Evolutionary conservation across 2,329 filamentous ascomycete species (phyloP), one percentile per base, ranked within the genome.

Genomic region (Epicoccum sorghinum): DNA sequence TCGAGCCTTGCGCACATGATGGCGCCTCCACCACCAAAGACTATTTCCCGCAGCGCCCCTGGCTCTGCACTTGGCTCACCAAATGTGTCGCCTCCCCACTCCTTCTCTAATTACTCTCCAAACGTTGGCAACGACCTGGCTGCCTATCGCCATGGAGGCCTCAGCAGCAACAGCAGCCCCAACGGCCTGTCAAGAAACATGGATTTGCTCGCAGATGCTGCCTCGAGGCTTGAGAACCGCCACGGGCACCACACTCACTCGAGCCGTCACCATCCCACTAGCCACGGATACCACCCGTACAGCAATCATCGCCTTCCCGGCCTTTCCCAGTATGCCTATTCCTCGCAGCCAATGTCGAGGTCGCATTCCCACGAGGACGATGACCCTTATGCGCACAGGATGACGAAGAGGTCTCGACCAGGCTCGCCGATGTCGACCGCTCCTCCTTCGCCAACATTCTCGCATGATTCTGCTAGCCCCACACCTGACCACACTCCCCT

Each of bases 401-500:
- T 88, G 66, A 84, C 89, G 24, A 98, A 98, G 82, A 87, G 92
- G 60, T 98, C 93, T 56, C 83, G 93, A 65, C 93, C 95, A 38
- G 95, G 93, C 74, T 97, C 93, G 32, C 95, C 93, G 47, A 91
- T 96, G 77, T 97, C 93, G 7, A 98, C 93, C 2, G 93, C 93
- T 42, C 95, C 95, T 18, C 96, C 93, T 24, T 98, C 93, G 29
- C 93, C 93, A 24, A 97, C 93, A 3, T 96, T 97, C 75, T 97
- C 93, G 2, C 92, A 97, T 77, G 92, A 96, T 76, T 97, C 93
- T 9, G 84, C 93, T 41, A 98, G 93, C 8, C 95, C 93, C 4
- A 99, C 93, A 1, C 95, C 93, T 9, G 93, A 98, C 70, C 93
- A 97, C 80, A 98, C 95, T n/a, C 93, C 93, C n/a, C 86, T 98